Base-by-base conservation (phyloP, 129 eudicot genomes). In the Pulicaria dysenterica region DNA sequence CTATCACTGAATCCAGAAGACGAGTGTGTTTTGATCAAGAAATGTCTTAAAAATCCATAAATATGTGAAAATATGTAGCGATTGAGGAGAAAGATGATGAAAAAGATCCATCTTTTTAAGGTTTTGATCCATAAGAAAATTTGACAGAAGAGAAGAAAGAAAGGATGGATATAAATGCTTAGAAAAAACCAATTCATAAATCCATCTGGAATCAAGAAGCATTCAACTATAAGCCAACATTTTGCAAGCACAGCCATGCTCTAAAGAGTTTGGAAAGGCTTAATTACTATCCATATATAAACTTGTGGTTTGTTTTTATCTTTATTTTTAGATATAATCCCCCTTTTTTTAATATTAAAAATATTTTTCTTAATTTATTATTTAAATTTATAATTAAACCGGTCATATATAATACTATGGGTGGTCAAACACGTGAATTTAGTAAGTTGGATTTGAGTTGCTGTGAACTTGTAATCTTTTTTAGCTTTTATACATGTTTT, bases 181-280 rank as follows among this genome's bases (percentile, higher is more conserved):
- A 89, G 68, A 57, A 24, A 77, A 67, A 73, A 81, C 89, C 84
- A 89, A 47, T 80, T 86, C 44, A 24, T 70, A 50, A 53, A 83
- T 44, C 89, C 96, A 66, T 89, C 17, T 76, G 89, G 89, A 75
- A 88, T 76, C 74, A 89, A 64, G 58, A 5, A 58, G 66, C 3
- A 7, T 83, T 89, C 91, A 13, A 83, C 16, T 15, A 89, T 58
- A 59, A 89, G 69, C 96, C 91, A 89, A 77, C 89, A 89, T 51
- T 75, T 74, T 15, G 87, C 85, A 45, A 83, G 84, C 70, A 81
- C 39, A 78, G 82, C 87, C 91, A 89, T 89, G 74, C 71, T 71
- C 43, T 68, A 46, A 56, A 60, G 74, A 67, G 67, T 43, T 7
- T 43, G 17, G 31, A 11, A 62, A 3, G 39, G 13, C 46, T 24